Evolutionary conservation across 179 eudicot genomes (phyloP).

Genomic region (Beta lomatogona): DNA sequence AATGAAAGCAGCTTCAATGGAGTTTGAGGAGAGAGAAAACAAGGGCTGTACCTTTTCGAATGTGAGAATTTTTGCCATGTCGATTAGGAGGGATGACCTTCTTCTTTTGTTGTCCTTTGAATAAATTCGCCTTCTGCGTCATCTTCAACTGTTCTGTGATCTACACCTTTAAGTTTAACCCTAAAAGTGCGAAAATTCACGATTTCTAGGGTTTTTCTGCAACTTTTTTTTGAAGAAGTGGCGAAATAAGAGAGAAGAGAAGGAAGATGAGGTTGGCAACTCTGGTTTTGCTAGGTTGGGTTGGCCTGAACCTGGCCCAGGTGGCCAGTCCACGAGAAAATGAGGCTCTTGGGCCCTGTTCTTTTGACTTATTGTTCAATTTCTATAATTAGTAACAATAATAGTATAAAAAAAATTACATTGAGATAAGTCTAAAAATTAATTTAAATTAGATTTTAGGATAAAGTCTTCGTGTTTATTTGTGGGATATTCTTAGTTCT

Average conservation of each 20-base stretch:
- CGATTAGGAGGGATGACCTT: constrained; percentile 65
- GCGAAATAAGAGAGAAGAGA: not conserved
- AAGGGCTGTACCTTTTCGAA: constrained; percentile 58
- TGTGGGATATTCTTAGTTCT: too few species aligned
- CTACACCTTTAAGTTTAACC: not conserved
- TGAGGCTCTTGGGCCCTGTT: too few species aligned
- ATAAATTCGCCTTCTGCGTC: constrained; percentile 72
- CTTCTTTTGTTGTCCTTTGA: constrained; percentile 82
- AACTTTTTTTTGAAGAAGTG: not conserved
- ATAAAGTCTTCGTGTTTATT: too few species aligned
- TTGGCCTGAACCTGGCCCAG: not conserved
- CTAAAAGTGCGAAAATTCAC: not conserved
- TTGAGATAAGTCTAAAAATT: too few species aligned
- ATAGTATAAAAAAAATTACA: too few species aligned
- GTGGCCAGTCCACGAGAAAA: too few species aligned
- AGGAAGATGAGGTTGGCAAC: not conserved
- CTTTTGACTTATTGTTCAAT: too few species aligned
- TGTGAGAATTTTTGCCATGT: constrained; percentile 65
- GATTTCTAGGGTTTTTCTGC: constrained; percentile 28
- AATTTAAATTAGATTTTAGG: too few species aligned
- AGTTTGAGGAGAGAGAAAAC: not conserved
- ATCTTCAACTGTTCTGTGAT: constrained; percentile 31
- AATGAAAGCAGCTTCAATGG: not conserved
- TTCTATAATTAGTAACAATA: too few species aligned
- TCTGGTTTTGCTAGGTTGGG: not conserved